phyloP scores from a whole-genome alignment of 2,329 filamentous ascomycete species.

The Tolypocladium inflatum region DNA sequence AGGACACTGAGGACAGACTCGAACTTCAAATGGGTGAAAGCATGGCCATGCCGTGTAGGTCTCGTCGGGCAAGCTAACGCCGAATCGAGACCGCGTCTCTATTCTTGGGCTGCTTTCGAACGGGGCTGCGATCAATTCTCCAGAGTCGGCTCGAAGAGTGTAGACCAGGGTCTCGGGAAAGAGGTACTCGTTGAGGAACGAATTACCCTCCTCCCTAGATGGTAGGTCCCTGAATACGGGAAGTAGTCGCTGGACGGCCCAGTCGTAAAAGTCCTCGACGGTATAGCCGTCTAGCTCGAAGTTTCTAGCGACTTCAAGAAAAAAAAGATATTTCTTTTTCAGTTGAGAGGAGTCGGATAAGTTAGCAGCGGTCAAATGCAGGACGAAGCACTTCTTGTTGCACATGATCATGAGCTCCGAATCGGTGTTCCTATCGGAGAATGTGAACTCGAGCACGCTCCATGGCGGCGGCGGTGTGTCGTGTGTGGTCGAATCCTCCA shows the following conservation, averaged over 20 bases:
- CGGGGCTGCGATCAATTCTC: slow-evolving; percentile 3
- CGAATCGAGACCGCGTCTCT: not conserved
- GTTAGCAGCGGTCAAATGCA: slow-evolving; percentile 8
- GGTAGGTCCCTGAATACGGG: slow-evolving; percentile 4
- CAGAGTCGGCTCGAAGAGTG: slow-evolving; percentile 5
- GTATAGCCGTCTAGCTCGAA: slow-evolving; percentile 11
- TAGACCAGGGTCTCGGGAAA: slow-evolving; percentile 6
- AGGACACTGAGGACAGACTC: not conserved
- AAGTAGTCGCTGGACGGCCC: slow-evolving; percentile 9
- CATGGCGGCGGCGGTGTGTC: not conserved
- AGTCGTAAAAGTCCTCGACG: slow-evolving; percentile 14
- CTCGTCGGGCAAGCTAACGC: slow-evolving; percentile 2
- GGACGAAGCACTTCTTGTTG: slow-evolving; percentile 7
- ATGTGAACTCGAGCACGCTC: slow-evolving; percentile 6
- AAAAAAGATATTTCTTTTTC: slow-evolving; percentile 12
- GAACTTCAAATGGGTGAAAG: slow-evolving; percentile 6
- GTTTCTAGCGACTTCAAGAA: slow-evolving; percentile 11
- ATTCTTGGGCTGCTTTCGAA: not conserved
- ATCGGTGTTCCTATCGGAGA: slow-evolving; percentile 7
- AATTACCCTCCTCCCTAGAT: not conserved
- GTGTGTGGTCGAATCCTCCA: not conserved
- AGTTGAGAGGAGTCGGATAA: slow-evolving; percentile 9
- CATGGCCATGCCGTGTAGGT: slow-evolving; percentile 5
- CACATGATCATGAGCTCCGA: slow-evolving; percentile 9
- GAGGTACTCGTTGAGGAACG: slow-evolving; percentile 6